Conservation (phyloP, 1,284 basidiomycete genomes). For the Ceratobasidium sp. region DNA sequence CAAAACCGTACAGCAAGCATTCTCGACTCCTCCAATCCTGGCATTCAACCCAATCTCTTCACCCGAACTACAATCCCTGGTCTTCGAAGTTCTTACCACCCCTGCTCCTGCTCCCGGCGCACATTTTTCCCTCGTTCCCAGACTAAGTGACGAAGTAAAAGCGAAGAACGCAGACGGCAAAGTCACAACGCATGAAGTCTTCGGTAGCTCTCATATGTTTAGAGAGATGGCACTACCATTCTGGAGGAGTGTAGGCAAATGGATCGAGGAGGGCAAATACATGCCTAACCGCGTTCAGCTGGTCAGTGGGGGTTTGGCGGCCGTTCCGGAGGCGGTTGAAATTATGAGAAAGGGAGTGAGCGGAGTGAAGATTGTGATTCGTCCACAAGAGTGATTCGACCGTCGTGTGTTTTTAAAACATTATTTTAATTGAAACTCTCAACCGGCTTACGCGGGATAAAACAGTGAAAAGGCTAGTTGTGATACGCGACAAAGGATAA, state of each 20-base stretch:
- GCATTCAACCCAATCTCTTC: conserved; percentile 61
- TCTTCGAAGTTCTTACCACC: conserved; percentile 52
- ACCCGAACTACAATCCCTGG: conserved; percentile 55
- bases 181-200: background rate
- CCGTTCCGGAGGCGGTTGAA: conserved; percentile 23
- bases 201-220: conserved; percentile 8
- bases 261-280: conserved; percentile 29
- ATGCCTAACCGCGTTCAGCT: conserved; percentile 25
- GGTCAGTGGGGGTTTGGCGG: conserved; percentile 26
- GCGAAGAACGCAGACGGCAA: conserved; percentile 27
- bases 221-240: conserved; percentile 37
- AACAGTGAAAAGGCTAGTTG: too few species aligned
- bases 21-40: conserved; percentile 50
- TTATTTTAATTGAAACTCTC: too few species aligned
- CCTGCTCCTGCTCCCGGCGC: conserved; percentile 18
- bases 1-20: conserved; percentile 53
- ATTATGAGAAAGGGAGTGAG: conserved; percentile 44
- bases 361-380: conserved; percentile 46
- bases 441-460: too few species aligned
- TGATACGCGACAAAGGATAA: too few species aligned
- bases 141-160: conserved; percentile 14
- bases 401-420: too few species aligned
- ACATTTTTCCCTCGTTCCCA: conserved; percentile 6
- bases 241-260: conserved; percentile 14
- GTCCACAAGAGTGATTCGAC: conserved; percentile 26